Conservation (phyloP, 164 flowering plant genomes). For the Platanus orientalis region DNA sequence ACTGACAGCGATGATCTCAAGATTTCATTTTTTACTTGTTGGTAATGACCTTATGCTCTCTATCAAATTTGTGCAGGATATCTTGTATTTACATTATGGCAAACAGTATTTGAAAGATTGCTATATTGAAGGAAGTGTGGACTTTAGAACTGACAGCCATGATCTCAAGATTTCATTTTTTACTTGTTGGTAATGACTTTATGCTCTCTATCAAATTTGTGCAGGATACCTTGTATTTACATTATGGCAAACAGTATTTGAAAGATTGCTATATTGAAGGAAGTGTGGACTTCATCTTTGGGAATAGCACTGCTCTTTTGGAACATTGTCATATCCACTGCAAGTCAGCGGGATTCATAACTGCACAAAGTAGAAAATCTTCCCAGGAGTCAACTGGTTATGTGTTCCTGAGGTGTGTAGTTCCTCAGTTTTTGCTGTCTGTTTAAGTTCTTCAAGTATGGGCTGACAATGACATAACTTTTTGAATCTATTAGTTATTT, state of each 20-base stretch:
- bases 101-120: slow-evolving; percentile 89
- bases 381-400: slow-evolving; percentile 94
- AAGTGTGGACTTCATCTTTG: slow-evolving; percentile 96
- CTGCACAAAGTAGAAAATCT: slow-evolving; percentile 96
- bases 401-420: slow-evolving; percentile 78
- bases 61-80: slow-evolving; percentile 56
- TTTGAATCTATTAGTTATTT: background rate
- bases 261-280: slow-evolving; percentile 96
- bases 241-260: slow-evolving; percentile 85
- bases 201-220: slow-evolving; percentile 1
- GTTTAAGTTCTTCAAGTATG: background rate
- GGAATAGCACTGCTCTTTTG: slow-evolving; percentile 91
- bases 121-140: slow-evolving; percentile 97
- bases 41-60: background rate
- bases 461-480: background rate
- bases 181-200: background rate
- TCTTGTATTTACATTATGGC: slow-evolving; percentile 86
- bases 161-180: no score
- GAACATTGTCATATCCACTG: slow-evolving; percentile 98
- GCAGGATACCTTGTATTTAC: slow-evolving; percentile 93
- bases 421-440: slow-evolving; percentile 1
- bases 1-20: no score
- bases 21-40: no score
- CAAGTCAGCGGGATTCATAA: slow-evolving; percentile 79
- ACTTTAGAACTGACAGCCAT: no score